Conservation (phyloP, 2,329 filamentous ascomycete species). For the Fusarium pininemorale region DNA sequence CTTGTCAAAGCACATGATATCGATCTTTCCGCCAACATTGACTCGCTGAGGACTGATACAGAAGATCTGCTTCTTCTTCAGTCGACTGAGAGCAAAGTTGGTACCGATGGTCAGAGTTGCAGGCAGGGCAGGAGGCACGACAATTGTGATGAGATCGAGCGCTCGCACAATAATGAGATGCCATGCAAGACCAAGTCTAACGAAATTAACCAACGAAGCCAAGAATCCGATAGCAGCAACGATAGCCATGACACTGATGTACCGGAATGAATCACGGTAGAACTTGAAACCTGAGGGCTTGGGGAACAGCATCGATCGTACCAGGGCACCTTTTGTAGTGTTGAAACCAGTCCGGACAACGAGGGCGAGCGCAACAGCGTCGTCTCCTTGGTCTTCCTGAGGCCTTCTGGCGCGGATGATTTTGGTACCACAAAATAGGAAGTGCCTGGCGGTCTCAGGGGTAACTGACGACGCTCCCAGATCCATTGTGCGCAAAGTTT, state of each 20-base stretch:
- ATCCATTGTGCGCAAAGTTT: constrained; percentile 79
- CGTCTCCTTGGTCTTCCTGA: constrained; percentile 84
- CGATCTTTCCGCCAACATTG: constrained; percentile 94
- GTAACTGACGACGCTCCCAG: constrained; percentile 83
- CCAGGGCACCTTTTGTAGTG: constrained; percentile 94
- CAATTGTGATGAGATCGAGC: constrained; percentile 95
- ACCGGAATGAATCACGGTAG: constrained; percentile 95
- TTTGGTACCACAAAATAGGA: constrained; percentile 94
- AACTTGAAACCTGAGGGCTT: constrained; percentile 99
- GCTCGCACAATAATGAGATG: constrained; percentile 92
- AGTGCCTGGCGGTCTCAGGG: constrained; percentile 84
- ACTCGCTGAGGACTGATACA: constrained; percentile 98
- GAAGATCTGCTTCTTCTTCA: constrained; percentile 92
- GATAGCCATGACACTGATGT: constrained; percentile 94
- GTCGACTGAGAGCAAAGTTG: constrained; percentile 87
- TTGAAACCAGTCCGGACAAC: constrained; percentile 96
- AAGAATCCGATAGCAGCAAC: constrained; percentile 89
- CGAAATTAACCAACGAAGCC: constrained; percentile 91
- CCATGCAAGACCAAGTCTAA: constrained; percentile 84
- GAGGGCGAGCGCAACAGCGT: constrained; percentile 90
- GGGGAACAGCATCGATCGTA: constrained; percentile 97
- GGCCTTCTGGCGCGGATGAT: constrained; percentile 90
- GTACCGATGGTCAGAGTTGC: constrained; percentile 96
- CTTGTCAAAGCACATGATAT: constrained; percentile 98
- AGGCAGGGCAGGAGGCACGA: constrained; percentile 92